Evolutionary conservation across 2,329 filamentous ascomycete species (phyloP).

Genomic region (Diaporthe longicolla): DNA sequence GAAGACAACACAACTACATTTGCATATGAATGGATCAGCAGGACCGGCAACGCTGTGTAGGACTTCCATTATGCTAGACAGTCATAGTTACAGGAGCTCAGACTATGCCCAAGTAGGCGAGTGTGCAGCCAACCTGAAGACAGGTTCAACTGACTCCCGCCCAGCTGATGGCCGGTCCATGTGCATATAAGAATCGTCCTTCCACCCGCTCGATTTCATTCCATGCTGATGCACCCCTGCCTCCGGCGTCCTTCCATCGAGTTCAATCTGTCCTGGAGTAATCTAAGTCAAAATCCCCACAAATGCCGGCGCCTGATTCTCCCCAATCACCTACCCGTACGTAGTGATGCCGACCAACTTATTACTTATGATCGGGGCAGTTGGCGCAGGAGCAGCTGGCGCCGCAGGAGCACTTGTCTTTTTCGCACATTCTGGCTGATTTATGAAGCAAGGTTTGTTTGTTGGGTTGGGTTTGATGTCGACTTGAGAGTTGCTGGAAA

Average conservation of each 20-base stretch:
- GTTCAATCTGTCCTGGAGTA: neutral
- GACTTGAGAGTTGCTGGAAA: neutral
- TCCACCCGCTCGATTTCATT: neutral
- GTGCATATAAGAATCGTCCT: neutral
- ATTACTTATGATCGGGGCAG: conserved; percentile 1
- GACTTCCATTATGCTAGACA: neutral
- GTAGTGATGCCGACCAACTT: neutral
- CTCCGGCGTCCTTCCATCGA: neutral
- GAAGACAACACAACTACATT: neutral
- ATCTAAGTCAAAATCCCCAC: neutral
- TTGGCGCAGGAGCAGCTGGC: conserved; percentile 1
- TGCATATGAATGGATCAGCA: neutral
- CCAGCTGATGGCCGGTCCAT: neutral
- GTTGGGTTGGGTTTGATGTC: neutral
- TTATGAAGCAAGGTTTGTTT: neutral
- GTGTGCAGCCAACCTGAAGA: neutral
- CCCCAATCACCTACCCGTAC: neutral
- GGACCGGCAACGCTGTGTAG: neutral
- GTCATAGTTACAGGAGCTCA: neutral
- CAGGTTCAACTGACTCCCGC: too few species aligned
- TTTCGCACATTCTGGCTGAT: conserved; percentile 25
- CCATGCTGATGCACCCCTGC: neutral
- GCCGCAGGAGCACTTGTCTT: conserved; percentile 11
- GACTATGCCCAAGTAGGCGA: neutral
- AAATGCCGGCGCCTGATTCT: neutral